Base-by-base conservation (phyloP, 495 filamentous ascomycete species). In the Halenospora varia region DNA sequence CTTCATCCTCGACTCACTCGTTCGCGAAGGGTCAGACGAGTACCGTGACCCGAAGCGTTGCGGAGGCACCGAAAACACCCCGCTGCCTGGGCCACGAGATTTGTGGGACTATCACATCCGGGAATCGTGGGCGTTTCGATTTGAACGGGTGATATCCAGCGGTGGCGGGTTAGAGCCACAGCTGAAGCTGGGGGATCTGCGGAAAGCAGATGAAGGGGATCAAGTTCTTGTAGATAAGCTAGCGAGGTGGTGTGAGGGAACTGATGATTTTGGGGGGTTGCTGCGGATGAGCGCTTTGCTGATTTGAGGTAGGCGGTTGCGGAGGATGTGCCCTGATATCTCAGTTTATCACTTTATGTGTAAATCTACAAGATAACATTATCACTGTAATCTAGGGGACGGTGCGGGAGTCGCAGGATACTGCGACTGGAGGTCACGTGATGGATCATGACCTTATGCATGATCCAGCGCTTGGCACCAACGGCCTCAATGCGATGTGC, bases 241-340 rank as follows among this genome's bases (percentile, higher is more conserved):
- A 17, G 47, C 47, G 47, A 49, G 23, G 47, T 49, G 47, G 47
- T 49, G 47, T 24, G 47, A 49, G 47, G 47, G 20, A 10, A 25
- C 11, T 49, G 47, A 49, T 49, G 47, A 49, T 3, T 49, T 49
- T 25, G 47, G 47, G 20, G 20, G 47, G 11, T 49, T 49, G 19
- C 23, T 49, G 10, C 10, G 47, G 47, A 49, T 49, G 47, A 24
- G 10, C 17, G 18, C 47, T 22, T 49, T 49, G 47, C 20, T 49
- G 18, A 19, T 22, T 19, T 49, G 47, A 49, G 10, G 10, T 8
- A 24, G 18, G 47, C 18, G 18, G 18, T 25, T 47, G 44, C 35
- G 8, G 35, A 8, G 35, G 35, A 40, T 40, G 35, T 40, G 35
- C 35, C 35, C 35, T 40, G 35, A 40, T 40, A 8, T 40, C 35